Evolutionary conservation across 306 rosid species (phyloP).

Genomic region (Prunus campanulata): DNA sequence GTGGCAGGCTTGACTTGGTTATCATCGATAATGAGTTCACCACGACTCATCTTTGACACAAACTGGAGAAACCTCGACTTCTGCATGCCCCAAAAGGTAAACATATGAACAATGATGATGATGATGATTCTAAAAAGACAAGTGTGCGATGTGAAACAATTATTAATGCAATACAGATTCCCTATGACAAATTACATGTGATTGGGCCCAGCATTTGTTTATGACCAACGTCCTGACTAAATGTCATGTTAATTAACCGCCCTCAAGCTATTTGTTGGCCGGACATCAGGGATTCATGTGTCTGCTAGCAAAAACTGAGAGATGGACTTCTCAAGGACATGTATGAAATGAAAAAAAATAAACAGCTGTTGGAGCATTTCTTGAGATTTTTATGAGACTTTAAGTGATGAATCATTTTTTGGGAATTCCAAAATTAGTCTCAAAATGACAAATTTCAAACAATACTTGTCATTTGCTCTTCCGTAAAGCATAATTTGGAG

Average conservation of each 20-base stretch:
- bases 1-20: slow-evolving; percentile 79
- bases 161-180: neutral
- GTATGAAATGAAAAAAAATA: neutral
- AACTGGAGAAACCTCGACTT: slow-evolving; percentile 94
- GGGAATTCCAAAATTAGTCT: neutral
- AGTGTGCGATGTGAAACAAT: neutral
- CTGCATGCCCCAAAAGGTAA: slow-evolving; percentile 40
- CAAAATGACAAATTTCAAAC: neutral
- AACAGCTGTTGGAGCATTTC: neutral
- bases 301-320: neutral
- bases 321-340: neutral
- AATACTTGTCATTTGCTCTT: slow-evolving; percentile 1
- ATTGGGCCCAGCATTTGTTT: neutral
- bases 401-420: neutral
- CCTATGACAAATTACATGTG: neutral
- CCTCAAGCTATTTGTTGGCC: neutral
- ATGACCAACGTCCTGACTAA: neutral
- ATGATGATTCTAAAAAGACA: neutral
- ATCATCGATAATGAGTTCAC: slow-evolving; percentile 85
- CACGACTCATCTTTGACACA: slow-evolving; percentile 97
- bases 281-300: neutral
- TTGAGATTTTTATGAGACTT: neutral
- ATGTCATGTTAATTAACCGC: neutral
- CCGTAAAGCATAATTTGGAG: neutral
- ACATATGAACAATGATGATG: neutral